Evolutionary conservation across 2,329 filamentous ascomycete genomes (phyloP).

Genomic region (Tolypocladium cylindrosporum): DNA sequence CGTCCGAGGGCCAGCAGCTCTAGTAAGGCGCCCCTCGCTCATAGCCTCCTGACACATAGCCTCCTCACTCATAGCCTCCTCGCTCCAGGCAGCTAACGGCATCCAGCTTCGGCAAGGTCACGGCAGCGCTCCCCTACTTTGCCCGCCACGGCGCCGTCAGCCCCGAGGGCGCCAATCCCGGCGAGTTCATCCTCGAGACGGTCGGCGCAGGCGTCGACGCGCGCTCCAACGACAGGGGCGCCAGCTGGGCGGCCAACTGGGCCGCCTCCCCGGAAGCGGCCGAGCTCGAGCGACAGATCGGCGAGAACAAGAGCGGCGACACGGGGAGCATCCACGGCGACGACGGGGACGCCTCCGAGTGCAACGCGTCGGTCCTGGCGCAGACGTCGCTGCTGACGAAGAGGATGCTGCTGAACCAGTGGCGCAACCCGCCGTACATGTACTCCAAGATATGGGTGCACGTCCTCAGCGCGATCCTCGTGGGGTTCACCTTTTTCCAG

Average conservation of each 20-base stretch:
- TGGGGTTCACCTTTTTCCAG: constrained; percentile 69
- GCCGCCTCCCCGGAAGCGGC: constrained; percentile 32
- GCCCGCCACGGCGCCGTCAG: constrained; percentile 53
- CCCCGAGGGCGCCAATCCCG: constrained; percentile 42
- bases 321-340: constrained; percentile 6
- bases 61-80: too few relatives aligned
- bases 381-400: constrained; percentile 60
- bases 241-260: constrained; percentile 50
- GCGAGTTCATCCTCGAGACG: constrained; percentile 39
- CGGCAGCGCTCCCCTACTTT: constrained; percentile 27
- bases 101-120: too few relatives aligned
- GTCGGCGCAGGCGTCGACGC: constrained; percentile 23
- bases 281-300: too few relatives aligned
- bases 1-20: constrained; percentile 31
- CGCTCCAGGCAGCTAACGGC: constrained; percentile 28
- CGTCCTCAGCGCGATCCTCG: constrained; percentile 65
- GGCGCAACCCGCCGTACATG: constrained; percentile 66
- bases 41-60: too few relatives aligned
- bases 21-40: constrained; percentile 3
- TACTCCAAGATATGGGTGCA: constrained; percentile 68
- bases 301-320: constrained; percentile 55
- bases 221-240: constrained; percentile 70
- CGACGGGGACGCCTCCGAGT: constrained; percentile 34
- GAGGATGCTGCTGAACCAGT: constrained; percentile 62
- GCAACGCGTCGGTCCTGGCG: constrained; percentile 51